Percentiles rank a stretch among this genome's conserved stretches.
Conservation (phyloP, 805 yeast genomes). For the Hanseniaspora vineae region DNA sequence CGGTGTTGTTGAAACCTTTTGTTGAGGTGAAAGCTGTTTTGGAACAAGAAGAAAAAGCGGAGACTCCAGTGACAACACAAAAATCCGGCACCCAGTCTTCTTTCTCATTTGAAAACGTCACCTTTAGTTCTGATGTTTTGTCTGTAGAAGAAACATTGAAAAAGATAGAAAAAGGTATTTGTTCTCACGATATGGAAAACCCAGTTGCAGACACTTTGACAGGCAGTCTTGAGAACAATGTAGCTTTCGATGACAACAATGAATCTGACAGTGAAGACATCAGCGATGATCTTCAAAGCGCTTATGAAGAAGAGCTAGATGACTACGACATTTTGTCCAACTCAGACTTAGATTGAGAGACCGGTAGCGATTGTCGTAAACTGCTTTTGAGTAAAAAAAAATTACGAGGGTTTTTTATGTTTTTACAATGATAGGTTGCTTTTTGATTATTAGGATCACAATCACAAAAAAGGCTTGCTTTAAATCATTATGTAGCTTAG, state of each 20-base stretch:
- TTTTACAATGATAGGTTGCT: too few relatives aligned
- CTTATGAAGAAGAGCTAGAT: not conserved
- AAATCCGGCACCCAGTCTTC: not conserved
- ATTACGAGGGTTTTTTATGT: too few relatives aligned
- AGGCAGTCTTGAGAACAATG: not conserved
- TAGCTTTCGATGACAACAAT: not conserved
- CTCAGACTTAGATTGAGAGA: not conserved
- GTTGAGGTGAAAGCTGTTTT: not conserved
- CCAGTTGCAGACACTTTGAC: not conserved
- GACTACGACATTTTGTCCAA: not conserved
- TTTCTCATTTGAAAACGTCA: too few relatives aligned
- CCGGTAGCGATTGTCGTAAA: too few relatives aligned
- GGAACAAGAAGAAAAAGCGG: not conserved
- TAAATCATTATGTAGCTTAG: too few relatives aligned
- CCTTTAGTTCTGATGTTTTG: not conserved
- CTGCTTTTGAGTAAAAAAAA: too few relatives aligned
- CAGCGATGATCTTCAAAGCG: not conserved
- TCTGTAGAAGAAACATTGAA: not conserved
- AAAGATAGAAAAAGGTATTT: not conserved
- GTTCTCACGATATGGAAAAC: not conserved
- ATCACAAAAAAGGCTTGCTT: too few relatives aligned
- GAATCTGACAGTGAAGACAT: not conserved
- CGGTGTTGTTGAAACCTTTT: not conserved
- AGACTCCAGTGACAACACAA: not conserved
- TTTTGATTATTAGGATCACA: too few relatives aligned